Percentiles rank a stretch among this genome's conserved stretches.
These are phyloP conservation scores for Lactifluus hygrophoroides DNA, from an alignment of 768 basidiomycete species.

Conservation along the genomic window DNA sequence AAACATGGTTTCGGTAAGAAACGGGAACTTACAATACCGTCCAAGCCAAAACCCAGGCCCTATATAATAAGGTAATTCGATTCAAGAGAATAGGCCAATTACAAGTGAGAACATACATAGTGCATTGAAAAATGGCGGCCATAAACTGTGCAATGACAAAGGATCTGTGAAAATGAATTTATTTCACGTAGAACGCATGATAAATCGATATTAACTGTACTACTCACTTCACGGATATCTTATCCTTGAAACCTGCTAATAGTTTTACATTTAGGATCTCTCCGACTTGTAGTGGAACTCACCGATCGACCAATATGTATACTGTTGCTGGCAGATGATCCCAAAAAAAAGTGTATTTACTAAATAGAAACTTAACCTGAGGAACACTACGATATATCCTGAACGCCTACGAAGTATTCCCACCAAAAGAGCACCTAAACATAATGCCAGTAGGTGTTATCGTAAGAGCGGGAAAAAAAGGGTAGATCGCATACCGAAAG, in stretches of 20 bases:
- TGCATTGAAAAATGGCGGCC: neutral
- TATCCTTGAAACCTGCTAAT: neutral
- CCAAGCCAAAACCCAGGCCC: neutral
- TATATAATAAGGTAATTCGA: neutral
- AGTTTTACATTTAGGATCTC: neutral
- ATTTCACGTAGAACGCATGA: too few relatives aligned
- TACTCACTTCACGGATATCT: neutral
- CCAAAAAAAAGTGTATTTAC: neutral
- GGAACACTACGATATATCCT: too few relatives aligned
- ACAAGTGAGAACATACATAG: neutral
- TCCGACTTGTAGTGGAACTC: neutral
- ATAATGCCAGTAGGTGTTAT: too few relatives aligned
- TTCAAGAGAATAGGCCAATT: neutral
- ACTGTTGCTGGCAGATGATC: neutral
- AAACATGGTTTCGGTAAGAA: neutral
- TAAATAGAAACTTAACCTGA: neutral
- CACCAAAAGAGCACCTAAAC: too few relatives aligned
- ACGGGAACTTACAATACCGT: neutral
- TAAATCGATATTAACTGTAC: too few relatives aligned
- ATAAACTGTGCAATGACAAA: neutral
- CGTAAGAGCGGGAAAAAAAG: too few relatives aligned
- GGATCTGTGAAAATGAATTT: neutral
- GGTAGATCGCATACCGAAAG: too few relatives aligned
- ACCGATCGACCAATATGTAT: neutral
- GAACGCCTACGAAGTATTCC: too few relatives aligned